phyloP scores from a whole-genome alignment of 306 rosid genomes.

The Vigna trinervia region DNA sequence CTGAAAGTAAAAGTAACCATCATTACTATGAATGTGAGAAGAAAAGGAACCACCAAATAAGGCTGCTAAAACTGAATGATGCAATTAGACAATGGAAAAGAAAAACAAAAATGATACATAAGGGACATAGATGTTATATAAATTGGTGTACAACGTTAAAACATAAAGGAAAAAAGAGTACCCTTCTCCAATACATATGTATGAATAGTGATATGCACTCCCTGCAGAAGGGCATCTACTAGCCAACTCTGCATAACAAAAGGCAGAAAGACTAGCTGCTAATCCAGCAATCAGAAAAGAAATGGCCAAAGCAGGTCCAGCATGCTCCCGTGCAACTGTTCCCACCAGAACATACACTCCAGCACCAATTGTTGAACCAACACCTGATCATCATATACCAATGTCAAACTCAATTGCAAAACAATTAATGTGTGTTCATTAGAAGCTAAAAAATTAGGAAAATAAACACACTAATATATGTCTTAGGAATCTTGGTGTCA shows the following conservation, averaged over 20 bases:
- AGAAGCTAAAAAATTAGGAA: no score
- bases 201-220: conserved; percentile 97
- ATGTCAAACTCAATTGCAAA: conserved; percentile 8
- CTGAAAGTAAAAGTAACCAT: conserved; percentile 51
- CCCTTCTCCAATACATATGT: conserved; percentile 98
- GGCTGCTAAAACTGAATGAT: no score
- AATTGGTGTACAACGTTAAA: neutral
- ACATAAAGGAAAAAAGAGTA: conserved; percentile 32
- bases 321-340: conserved; percentile 89
- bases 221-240: conserved; percentile 98
- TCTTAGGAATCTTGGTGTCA: no score
- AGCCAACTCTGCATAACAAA: conserved; percentile 95
- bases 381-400: conserved; percentile 60
- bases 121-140: no score
- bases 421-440: neutral
- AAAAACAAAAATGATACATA: neutral
- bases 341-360: conserved; percentile 98
- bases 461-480: no score
- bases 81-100: neutral
- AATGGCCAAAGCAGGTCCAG: conserved; percentile 87
- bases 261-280: conserved; percentile 93
- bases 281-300: conserved; percentile 91
- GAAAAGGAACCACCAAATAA: conserved; percentile 3
- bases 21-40: neutral
- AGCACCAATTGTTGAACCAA: conserved; percentile 95